Base-by-base conservation (phyloP, 148 eudicot genomes). In the Rhododendron griersonianum region DNA sequence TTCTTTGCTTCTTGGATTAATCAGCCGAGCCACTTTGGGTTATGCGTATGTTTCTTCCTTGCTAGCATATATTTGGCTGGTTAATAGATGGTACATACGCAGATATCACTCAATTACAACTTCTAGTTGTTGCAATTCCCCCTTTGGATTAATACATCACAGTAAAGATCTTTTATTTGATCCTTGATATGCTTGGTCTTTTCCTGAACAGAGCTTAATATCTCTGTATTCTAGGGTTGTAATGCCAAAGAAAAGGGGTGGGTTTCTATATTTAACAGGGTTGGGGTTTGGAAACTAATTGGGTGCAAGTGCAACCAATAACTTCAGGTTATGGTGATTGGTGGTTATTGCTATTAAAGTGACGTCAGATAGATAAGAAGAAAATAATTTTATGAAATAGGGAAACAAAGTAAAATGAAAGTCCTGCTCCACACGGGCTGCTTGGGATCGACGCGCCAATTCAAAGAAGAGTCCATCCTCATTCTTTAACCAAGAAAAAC, bases 1-100 rank as follows among this genome's bases (percentile, higher is more conserved):
- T 77, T 97, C 99, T 90, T 91, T 97, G 92, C 96, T 95, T 90
- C 98, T 97, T 84, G 99, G 99, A 76, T 91, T 94, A 61, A 91
- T 95, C 83, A 95, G 99, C 86, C 92, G 98, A 90, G 96, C 96
- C 73, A 86, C 93, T 79, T 93, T 97, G 87, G 99, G 98, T 65
- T 95, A 94, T 90, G 84, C 93, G 99, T 97, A 94, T 86, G 98
- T 95, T 89, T 84, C 87, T 59, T 25, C 82, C 53, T 81, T 87
- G 78, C 81, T 71, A 35, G 21, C 39, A 7, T 45, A 71, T n/a
- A 2, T 61, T 81, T 47, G 13, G 63, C 30, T 48, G 51, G 33
- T 81, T 69, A 63, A 61, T 61, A 45, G 65, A 67, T 45, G 86
- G 57, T 28, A 8, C 44, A 48, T 39, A 41, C 13, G 37, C 35